Evolutionary conservation across 495 filamentous ascomycete genomes (phyloP).

Genomic region (Podospora pseudoanserina): DNA sequence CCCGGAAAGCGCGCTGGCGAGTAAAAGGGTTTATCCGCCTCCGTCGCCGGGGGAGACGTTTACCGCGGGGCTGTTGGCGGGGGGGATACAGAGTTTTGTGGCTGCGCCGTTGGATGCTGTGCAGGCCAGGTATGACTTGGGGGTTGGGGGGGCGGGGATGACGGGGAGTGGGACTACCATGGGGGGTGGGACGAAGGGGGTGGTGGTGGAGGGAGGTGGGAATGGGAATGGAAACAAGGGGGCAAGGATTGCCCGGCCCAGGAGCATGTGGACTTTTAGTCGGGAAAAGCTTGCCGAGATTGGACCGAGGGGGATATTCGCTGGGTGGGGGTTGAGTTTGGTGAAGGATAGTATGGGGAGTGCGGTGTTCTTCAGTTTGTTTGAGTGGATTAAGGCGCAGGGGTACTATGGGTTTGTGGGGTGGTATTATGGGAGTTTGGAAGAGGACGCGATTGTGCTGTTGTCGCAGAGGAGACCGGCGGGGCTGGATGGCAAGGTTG

Average conservation of each 20-base stretch:
- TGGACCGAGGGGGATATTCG: constrained; percentile 74
- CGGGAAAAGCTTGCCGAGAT: constrained; percentile 71
- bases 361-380: constrained; percentile 78
- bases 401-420: constrained; percentile 76
- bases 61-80: constrained; percentile 71
- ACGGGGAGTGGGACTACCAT: constrained; percentile 26
- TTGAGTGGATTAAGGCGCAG: constrained; percentile 85
- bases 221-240: background rate
- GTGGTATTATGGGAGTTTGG: constrained; percentile 66
- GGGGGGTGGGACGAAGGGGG: constrained; percentile 49
- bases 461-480: constrained; percentile 39
- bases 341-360: constrained; percentile 78
- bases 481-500: constrained; percentile 11
- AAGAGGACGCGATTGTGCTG: constrained; percentile 40
- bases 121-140: constrained; percentile 67
- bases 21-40: constrained; percentile 72
- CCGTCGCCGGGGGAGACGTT: constrained; percentile 64
- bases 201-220: constrained; percentile 6
- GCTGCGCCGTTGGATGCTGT: constrained; percentile 89
- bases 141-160: constrained; percentile 21
- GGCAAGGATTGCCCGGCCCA: constrained; percentile 41
- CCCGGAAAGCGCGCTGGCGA: constrained; percentile 62
- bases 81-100: constrained; percentile 71
- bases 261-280: constrained; percentile 80
- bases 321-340: constrained; percentile 74